These are phyloP conservation scores for Linanthus parryae DNA, from an alignment of 148 eudicot genomes.

Conservation along the genomic window DNA sequence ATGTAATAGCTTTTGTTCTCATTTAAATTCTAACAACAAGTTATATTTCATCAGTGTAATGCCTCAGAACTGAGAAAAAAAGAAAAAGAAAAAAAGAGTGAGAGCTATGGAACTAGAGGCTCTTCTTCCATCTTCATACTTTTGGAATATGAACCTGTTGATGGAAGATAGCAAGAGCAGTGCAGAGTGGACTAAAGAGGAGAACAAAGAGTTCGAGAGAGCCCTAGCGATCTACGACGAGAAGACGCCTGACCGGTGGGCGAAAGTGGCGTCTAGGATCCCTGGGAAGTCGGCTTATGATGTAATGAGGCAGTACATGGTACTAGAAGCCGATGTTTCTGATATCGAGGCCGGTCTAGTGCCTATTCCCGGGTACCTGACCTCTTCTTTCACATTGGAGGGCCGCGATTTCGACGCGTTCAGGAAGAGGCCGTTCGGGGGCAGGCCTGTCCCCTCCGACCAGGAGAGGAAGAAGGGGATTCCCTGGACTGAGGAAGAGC, in stretches of 20 bases:
- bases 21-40: no score
- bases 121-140: constrained; percentile 29
- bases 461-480: constrained; percentile 90
- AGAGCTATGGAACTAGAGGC: constrained; percentile 6
- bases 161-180: constrained; percentile 29
- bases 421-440: constrained; percentile 25
- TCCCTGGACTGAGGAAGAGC: constrained; percentile 98
- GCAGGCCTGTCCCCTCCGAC: constrained; percentile 46
- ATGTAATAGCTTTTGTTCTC: no score
- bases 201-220: constrained; percentile 80
- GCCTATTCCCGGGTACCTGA: constrained; percentile 69
- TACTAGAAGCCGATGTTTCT: constrained; percentile 62
- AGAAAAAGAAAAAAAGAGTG: neutral
- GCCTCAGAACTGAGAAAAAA: neutral
- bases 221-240: constrained; percentile 75
- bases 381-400: constrained; percentile 53
- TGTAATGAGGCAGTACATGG: constrained; percentile 59
- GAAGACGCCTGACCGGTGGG: constrained; percentile 71
- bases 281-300: constrained; percentile 73
- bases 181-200: constrained; percentile 73
- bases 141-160: constrained; percentile 27
- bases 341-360: constrained; percentile 88
- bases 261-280: constrained; percentile 57
- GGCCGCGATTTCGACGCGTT: constrained; percentile 31
- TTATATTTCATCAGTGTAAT: neutral